These are phyloP conservation scores for Salix udensis DNA, from an alignment of 345 rosid species.

Conservation along the genomic window DNA sequence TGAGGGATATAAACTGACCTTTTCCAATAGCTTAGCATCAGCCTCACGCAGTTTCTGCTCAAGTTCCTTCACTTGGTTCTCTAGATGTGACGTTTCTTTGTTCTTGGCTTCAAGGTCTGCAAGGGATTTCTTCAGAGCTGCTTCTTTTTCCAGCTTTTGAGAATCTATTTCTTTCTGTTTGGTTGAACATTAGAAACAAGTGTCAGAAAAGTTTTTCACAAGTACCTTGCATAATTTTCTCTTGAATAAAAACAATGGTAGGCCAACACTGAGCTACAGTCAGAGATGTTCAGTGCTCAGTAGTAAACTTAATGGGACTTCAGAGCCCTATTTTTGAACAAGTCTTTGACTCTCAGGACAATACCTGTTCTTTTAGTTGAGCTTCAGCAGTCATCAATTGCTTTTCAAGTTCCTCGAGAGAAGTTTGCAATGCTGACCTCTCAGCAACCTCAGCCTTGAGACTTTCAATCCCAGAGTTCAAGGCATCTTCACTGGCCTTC, in stretches of 20 bases:
- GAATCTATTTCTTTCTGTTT: slow-evolving; percentile 52
- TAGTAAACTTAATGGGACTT: neutral
- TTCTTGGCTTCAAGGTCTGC: slow-evolving; percentile 65
- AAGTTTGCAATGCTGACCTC: slow-evolving; percentile 49
- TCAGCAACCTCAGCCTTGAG: slow-evolving; percentile 45
- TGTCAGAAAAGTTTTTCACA: neutral
- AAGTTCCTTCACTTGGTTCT: slow-evolving; percentile 58
- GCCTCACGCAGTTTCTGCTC: slow-evolving; percentile 61
- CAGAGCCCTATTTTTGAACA: neutral
- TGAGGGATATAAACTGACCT: slow-evolving; percentile 43
- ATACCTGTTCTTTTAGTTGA: slow-evolving; percentile 53
- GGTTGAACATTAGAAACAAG: neutral
- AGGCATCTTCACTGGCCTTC: slow-evolving; percentile 39
- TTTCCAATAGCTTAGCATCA: slow-evolving; percentile 45
- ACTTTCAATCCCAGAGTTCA: slow-evolving; percentile 43
- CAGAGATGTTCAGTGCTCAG: slow-evolving; percentile 1
- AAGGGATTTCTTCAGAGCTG: slow-evolving; percentile 53
- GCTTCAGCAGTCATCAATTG: slow-evolving; percentile 38
- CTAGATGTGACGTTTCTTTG: slow-evolving; percentile 45
- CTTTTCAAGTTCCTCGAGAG: slow-evolving; percentile 59
- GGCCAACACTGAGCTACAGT: slow-evolving; percentile 35
- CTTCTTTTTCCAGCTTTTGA: slow-evolving; percentile 47
- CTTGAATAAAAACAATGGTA: neutral
- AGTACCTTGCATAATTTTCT: neutral
- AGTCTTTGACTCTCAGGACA: neutral